Evolutionary conservation across 345 rosid genomes (phyloP).

Genomic region (Hypericum perforatum): DNA sequence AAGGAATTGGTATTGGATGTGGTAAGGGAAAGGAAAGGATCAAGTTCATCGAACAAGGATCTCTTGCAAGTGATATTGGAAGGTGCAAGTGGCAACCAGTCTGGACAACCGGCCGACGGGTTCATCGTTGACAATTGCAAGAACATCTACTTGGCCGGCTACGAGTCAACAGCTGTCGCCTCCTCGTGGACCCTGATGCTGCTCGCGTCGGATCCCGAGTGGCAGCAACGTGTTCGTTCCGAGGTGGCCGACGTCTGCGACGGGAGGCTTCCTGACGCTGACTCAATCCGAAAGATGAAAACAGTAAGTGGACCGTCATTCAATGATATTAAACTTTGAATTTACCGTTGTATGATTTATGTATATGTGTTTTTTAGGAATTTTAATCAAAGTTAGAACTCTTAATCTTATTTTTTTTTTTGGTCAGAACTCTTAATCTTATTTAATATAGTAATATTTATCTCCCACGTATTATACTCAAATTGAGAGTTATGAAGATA

Average conservation of each 20-base stretch:
- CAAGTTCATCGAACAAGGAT: neutral
- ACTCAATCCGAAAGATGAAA: constrained; percentile 30
- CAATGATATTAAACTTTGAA: no score
- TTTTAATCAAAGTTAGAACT: no score
- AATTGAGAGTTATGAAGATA: neutral
- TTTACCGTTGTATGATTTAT: no score
- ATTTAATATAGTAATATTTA: no score
- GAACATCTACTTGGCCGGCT: constrained; percentile 40
- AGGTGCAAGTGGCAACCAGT: constrained; percentile 10
- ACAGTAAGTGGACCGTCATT: neutral
- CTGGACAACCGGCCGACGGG: constrained; percentile 12
- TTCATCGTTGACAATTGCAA: constrained; percentile 44
- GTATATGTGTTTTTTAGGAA: no score
- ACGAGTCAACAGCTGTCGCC: constrained; percentile 33
- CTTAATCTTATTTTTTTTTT: no score
- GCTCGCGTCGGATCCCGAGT: constrained; percentile 33
- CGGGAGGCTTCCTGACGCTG: constrained; percentile 15
- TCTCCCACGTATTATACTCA: constrained; percentile 17
- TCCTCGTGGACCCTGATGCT: constrained; percentile 40
- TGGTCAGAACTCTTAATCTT: no score
- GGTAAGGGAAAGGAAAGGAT: constrained; percentile 11
- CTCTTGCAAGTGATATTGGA: constrained; percentile 2
- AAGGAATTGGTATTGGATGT: constrained; percentile 29
- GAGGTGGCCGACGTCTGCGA: constrained; percentile 28
- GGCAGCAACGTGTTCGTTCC: constrained; percentile 36